A percentile compares a stretch with the other conserved stretches of the same genome.
phyloP scores from a whole-genome alignment of 495 filamentous ascomycete species.

The Amorphotheca resinae region DNA sequence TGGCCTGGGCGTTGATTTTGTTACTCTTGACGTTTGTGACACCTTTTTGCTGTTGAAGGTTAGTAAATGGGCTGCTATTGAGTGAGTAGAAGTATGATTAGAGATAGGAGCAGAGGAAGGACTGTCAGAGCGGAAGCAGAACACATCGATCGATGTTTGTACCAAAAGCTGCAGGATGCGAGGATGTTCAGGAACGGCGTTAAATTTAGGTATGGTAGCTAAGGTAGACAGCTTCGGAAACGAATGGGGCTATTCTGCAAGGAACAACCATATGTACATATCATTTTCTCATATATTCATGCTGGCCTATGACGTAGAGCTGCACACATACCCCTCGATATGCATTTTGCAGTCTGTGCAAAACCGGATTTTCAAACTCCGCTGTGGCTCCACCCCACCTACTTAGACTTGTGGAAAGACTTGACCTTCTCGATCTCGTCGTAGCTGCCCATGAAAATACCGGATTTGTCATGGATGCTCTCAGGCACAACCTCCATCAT shows the following conservation, averaged over 20 bases:
- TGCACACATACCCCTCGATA: slow-evolving; percentile 5
- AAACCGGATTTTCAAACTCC: no score
- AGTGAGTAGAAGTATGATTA: slow-evolving; percentile 56
- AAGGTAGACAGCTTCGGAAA: no score
- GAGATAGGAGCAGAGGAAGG: slow-evolving; percentile 46
- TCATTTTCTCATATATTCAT: no score
- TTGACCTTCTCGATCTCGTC: slow-evolving; percentile 96
- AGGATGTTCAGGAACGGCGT: no score
- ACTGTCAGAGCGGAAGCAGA: slow-evolving; percentile 55
- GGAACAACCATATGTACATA: no score
- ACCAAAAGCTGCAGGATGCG: no score
- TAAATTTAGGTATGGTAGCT: no score
- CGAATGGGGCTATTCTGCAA: no score
- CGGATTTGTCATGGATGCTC: slow-evolving; percentile 88
- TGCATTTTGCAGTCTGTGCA: slow-evolving; percentile 7
- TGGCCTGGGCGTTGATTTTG: no score
- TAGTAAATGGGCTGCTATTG: slow-evolving; percentile 43
- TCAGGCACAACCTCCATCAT: slow-evolving; percentile 86
- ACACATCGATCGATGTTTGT: slow-evolving; percentile 54
- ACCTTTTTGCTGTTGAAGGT: slow-evolving; percentile 48
- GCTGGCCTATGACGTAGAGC: no score
- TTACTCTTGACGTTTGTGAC: no score
- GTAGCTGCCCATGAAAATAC: slow-evolving; percentile 90
- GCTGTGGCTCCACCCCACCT: background rate
- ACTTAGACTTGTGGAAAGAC: slow-evolving; percentile 15